A percentile compares a stretch with the other conserved stretches of the same genome.
phyloP scores from a whole-genome alignment of 2,329 filamentous ascomycete genomes.

The Aspergillus quadrilineatus region DNA sequence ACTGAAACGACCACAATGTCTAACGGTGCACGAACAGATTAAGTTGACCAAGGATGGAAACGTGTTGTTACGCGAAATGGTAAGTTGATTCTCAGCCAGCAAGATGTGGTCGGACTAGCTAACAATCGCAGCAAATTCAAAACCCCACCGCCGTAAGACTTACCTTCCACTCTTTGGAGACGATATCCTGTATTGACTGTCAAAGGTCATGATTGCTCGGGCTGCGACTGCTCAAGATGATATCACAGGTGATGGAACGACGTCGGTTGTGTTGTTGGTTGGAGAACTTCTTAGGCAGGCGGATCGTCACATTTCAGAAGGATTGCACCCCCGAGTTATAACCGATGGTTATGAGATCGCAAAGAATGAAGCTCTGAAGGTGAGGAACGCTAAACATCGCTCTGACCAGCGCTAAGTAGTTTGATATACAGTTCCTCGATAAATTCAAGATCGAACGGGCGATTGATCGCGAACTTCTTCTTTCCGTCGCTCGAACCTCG shows the following conservation, averaged over 20 bases:
- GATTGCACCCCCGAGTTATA: constrained; percentile 93
- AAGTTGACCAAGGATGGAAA: constrained; percentile 99
- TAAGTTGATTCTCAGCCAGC: constrained; percentile 30
- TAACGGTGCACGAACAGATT: constrained; percentile 60
- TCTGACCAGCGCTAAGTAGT: constrained; percentile 6
- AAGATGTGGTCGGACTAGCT: constrained; percentile 23
- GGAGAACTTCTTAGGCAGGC: constrained; percentile 98
- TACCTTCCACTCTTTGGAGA: constrained; percentile 1
- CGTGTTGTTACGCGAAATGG: constrained; percentile 70
- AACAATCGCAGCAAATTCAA: constrained; percentile 73
- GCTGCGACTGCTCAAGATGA: constrained; percentile 97
- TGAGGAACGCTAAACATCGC: constrained; percentile 33
- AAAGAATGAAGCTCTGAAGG: constrained; percentile 87
- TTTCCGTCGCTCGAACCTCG: constrained; percentile 90
- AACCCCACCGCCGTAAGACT: constrained; percentile 83
- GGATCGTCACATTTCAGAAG: constrained; percentile 91
- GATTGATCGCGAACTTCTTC: constrained; percentile 88
- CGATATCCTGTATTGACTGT: constrained; percentile 22
- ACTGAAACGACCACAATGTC: constrained; percentile 6
- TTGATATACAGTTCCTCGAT: constrained; percentile 72
- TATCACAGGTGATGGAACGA: constrained; percentile 96
- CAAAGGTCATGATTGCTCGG: constrained; percentile 65
- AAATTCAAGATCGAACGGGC: constrained; percentile 84
- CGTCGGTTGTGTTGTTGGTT: constrained; percentile 90
- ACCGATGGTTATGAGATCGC: constrained; percentile 97